These are phyloP conservation scores for Neolentinus lepideus DNA, from an alignment of 1,284 basidiomycete genomes.

Conservation along the genomic window DNA sequence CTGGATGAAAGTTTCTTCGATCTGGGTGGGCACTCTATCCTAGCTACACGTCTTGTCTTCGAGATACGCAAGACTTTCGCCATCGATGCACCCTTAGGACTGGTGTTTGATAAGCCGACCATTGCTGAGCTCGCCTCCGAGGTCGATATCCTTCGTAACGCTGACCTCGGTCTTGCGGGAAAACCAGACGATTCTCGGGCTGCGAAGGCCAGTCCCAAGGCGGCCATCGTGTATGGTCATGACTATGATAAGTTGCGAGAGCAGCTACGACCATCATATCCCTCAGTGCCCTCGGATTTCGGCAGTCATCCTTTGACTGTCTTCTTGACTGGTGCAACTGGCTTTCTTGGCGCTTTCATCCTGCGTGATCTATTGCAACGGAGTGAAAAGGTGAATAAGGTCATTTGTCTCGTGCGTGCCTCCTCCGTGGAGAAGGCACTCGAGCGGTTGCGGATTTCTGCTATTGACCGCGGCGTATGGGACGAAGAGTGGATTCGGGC, in stretches of 20 bases:
- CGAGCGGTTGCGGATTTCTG: slow-evolving; percentile 67
- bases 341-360: slow-evolving; percentile 94
- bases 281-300: slow-evolving; percentile 46
- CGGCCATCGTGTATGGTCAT: slow-evolving; percentile 61
- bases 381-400: slow-evolving; percentile 65
- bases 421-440: slow-evolving; percentile 59
- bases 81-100: slow-evolving; percentile 85
- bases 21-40: slow-evolving; percentile 96
- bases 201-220: slow-evolving; percentile 7
- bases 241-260: slow-evolving; percentile 69
- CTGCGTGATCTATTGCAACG: slow-evolving; percentile 75
- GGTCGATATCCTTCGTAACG: slow-evolving; percentile 72
- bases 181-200: slow-evolving; percentile 16
- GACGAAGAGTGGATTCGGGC: slow-evolving; percentile 77
- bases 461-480: slow-evolving; percentile 90
- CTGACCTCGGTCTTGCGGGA: slow-evolving; percentile 72
- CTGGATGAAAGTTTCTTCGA: slow-evolving; percentile 98
- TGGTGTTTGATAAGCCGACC: slow-evolving; percentile 92
- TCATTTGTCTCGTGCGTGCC: slow-evolving; percentile 88
- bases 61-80: slow-evolving; percentile 93
- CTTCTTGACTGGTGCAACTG: slow-evolving; percentile 96
- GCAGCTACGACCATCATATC: slow-evolving; percentile 57
- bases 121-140: slow-evolving; percentile 76
- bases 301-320: slow-evolving; percentile 57
- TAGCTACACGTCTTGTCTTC: slow-evolving; percentile 95